Percentiles rank a stretch among this genome's conserved stretches.
Conservation (phyloP, 371 early-diverging fungal genomes). For the Mortierella polycephala region DNA sequence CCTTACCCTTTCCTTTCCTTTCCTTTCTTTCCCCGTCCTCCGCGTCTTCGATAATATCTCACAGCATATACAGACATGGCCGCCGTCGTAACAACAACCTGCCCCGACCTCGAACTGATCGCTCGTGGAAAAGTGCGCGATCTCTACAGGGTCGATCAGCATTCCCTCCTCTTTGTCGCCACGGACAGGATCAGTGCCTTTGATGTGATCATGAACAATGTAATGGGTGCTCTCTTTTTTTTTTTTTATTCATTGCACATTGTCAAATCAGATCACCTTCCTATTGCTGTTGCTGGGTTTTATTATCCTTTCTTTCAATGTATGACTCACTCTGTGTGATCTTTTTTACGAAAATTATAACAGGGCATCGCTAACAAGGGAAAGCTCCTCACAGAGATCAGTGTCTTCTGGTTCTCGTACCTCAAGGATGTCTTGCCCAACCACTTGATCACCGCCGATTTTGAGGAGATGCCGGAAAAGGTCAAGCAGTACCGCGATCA, state of each 20-base stretch:
- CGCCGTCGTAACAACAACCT: conserved; percentile 69
- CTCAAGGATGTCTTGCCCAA: conserved; percentile 88
- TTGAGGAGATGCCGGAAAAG: conserved; percentile 91
- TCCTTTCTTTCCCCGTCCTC: no score
- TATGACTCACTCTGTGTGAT: no score
- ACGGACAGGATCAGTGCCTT: conserved; percentile 97
- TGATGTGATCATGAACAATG: conserved; percentile 98
- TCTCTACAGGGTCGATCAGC: conserved; percentile 91
- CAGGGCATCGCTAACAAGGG: conserved; percentile 96
- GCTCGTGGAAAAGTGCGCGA: conserved; percentile 98
- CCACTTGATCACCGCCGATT: conserved; percentile 93
- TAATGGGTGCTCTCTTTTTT: conserved; percentile 55
- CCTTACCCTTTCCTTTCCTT: no score
- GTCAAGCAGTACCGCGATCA: conserved; percentile 90
- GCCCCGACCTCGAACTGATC: conserved; percentile 93
- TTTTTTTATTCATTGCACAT: background rate
- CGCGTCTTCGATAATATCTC: background rate
- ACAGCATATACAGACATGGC: conserved; percentile 20
- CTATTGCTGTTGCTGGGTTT: conserved; percentile 10
- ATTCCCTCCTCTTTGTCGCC: conserved; percentile 93
- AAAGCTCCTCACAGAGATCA: conserved; percentile 94
- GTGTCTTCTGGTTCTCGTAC: conserved; percentile 93
- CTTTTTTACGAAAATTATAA: background rate
- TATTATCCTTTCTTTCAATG: conserved; percentile 7
- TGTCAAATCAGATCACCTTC: background rate